Conservation (phyloP, 2,329 filamentous ascomycete species). For the Fusarium praegraminearum region DNA sequence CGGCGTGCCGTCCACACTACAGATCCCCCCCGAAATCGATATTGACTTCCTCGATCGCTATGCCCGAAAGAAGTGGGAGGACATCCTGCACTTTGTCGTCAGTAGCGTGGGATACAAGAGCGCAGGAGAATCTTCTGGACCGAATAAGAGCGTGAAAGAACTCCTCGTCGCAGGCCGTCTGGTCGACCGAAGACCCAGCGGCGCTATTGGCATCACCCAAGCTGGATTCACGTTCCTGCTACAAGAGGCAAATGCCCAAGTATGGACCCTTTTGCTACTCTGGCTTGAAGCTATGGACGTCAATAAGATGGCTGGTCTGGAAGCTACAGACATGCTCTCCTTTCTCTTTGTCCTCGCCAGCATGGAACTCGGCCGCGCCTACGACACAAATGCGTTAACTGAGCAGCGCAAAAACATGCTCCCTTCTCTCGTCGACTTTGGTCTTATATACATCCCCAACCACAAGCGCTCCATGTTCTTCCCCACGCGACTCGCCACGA, state of each 20-base stretch:
- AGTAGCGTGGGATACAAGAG: constrained; percentile 72
- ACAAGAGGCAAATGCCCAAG: constrained; percentile 95
- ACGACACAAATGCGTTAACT: constrained; percentile 86
- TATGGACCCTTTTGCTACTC: constrained; percentile 93
- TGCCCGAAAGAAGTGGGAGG: constrained; percentile 92
- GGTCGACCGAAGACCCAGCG: constrained; percentile 74
- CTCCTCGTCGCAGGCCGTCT: constrained; percentile 84
- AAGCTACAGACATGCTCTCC: constrained; percentile 91
- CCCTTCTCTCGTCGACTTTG: constrained; percentile 90
- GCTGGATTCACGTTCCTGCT: constrained; percentile 94
- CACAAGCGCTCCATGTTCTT: constrained; percentile 76
- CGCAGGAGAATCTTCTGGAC: constrained; percentile 62
- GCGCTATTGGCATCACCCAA: constrained; percentile 85
- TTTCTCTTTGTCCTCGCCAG: constrained; percentile 97
- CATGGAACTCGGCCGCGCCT: constrained; percentile 90
- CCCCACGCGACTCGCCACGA: constrained; percentile 93
- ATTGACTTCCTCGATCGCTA: constrained; percentile 83
- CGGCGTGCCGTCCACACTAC: constrained; percentile 81
- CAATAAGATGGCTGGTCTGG: constrained; percentile 72
- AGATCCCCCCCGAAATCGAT: constrained; percentile 72
- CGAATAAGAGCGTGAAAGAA: constrained; percentile 84
- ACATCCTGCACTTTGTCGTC: constrained; percentile 95
- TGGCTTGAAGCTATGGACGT: constrained; percentile 87
- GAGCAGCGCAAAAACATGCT: constrained; percentile 88
- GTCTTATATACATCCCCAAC: constrained; percentile 82